These are phyloP conservation scores for Quercus parvula DNA, from an alignment of 306 rosid genomes.

Conservation along the genomic window DNA sequence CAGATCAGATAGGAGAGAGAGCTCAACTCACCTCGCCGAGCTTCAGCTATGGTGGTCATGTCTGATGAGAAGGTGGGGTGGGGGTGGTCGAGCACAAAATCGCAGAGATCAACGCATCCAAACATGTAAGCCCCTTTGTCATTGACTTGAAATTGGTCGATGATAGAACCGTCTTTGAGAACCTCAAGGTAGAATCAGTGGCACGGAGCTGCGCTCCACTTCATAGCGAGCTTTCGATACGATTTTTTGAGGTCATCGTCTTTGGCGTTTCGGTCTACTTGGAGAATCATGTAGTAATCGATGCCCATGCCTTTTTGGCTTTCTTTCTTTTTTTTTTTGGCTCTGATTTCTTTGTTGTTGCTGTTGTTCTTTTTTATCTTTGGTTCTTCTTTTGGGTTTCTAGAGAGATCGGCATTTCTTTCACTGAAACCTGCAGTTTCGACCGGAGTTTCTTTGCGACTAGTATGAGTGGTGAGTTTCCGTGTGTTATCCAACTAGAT, in stretches of 20 bases:
- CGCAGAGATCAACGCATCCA: no score
- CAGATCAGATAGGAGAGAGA: no score
- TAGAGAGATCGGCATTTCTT: neutral
- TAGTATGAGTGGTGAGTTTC: neutral
- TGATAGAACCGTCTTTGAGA: no score
- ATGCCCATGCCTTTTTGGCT: slow-evolving; percentile 55
- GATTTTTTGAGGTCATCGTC: slow-evolving; percentile 90
- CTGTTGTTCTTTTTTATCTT: neutral
- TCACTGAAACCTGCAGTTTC: neutral
- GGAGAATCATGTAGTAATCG: slow-evolving; percentile 84
- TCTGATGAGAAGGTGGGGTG: no score
- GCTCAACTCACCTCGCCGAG: no score
- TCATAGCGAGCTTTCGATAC: slow-evolving; percentile 74
- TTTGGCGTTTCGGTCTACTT: slow-evolving; percentile 73
- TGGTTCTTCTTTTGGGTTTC: neutral
- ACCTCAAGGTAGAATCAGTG: no score
- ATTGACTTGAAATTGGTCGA: no score
- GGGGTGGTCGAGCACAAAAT: no score
- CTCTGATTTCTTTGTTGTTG: neutral
- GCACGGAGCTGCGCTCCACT: slow-evolving; percentile 26
- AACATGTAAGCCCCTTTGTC: no score
- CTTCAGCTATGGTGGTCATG: no score
- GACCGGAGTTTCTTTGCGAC: neutral
- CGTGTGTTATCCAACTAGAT: neutral
- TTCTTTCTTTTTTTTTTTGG: neutral